Percentiles rank a stretch among this genome's conserved stretches.
These are phyloP conservation scores for Corymbia maculata DNA, from an alignment of 345 rosid species.

Conservation along the genomic window DNA sequence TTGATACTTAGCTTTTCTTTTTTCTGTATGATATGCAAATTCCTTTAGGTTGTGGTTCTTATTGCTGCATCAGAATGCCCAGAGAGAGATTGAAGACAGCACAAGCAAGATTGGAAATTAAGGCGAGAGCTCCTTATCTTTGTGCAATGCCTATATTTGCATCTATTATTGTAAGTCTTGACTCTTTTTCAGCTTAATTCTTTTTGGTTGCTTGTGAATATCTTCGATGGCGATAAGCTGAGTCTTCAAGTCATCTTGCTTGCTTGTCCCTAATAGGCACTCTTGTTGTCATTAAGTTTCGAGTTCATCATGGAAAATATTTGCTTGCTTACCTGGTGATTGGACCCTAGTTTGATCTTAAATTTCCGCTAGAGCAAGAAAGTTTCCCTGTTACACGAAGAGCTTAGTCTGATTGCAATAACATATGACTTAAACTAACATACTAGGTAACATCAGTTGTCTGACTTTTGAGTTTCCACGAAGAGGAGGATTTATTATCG, in stretches of 20 bases:
- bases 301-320: neutral
- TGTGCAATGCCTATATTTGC: neutral
- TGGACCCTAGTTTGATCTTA: neutral
- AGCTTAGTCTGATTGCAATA: neutral
- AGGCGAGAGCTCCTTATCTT: neutral
- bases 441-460: neutral
- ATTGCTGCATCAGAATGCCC: neutral
- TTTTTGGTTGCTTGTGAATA: neutral
- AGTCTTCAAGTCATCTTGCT: neutral
- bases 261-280: neutral
- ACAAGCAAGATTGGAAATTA: neutral
- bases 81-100: neutral
- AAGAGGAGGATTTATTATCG: neutral
- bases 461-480: neutral
- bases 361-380: neutral
- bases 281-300: neutral
- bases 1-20: neutral
- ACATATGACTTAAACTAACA: neutral
- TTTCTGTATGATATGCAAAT: neutral
- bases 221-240: neutral
- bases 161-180: neutral
- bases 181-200: neutral
- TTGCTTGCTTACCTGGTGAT: neutral
- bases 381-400: neutral
- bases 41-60: neutral